These are phyloP conservation scores for Trichophyton schoenleinii DNA, from an alignment of 2,329 filamentous ascomycete species.

Conservation along the genomic window DNA sequence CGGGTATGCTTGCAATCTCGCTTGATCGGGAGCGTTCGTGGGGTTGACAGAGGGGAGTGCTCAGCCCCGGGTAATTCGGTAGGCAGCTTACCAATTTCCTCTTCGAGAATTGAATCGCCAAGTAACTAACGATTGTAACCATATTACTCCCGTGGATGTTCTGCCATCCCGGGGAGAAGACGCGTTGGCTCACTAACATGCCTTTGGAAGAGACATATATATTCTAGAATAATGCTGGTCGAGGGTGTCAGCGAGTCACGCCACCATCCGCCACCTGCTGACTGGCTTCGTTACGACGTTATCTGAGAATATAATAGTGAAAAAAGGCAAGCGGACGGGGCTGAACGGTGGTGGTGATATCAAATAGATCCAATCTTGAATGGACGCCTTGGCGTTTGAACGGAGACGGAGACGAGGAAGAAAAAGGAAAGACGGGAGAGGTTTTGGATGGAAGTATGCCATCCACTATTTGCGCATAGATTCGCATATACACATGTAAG, in stretches of 20 bases:
- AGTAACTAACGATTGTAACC: background rate
- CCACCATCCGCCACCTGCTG: background rate
- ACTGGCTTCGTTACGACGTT: background rate
- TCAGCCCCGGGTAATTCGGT: background rate
- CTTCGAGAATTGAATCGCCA: background rate
- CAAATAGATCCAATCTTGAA: background rate
- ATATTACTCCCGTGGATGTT: background rate
- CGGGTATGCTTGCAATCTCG: background rate
- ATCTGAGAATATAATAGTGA: background rate
- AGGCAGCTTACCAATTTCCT: background rate
- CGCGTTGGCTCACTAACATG: background rate
- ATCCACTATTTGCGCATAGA: background rate
- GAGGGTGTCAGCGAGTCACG: background rate
- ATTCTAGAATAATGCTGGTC: background rate
- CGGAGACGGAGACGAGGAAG: background rate
- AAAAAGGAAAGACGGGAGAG: background rate
- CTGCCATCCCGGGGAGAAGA: background rate
- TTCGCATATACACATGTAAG: background rate
- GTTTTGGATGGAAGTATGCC: background rate
- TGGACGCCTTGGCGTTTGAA: background rate
- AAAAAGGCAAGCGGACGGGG: background rate
- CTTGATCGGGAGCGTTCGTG: background rate
- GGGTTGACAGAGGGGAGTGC: background rate
- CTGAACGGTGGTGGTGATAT: background rate
- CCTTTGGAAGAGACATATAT: background rate